Percentiles rank a stretch among this genome's conserved stretches.
These are phyloP conservation scores for Magnaporthiopsis poae DNA, from an alignment of 2,329 filamentous ascomycete species.

Conservation along the genomic window DNA sequence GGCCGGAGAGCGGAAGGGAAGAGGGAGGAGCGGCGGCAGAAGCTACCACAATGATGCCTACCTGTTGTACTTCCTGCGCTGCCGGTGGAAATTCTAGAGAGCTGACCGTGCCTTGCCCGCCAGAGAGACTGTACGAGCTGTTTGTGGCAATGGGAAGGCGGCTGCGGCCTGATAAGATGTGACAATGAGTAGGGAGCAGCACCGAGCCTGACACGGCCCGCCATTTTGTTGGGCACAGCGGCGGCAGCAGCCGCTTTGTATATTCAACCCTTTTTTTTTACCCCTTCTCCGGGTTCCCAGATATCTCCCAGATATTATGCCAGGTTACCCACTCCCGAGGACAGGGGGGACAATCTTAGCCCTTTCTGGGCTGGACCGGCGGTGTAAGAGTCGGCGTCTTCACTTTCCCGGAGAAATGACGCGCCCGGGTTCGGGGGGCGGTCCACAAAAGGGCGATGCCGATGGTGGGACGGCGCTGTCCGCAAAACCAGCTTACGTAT, in stretches of 20 bases:
- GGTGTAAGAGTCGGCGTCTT: not conserved
- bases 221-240: not conserved
- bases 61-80: not conserved
- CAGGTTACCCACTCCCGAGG: not conserved
- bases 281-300: too few relatives aligned
- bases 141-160: not conserved
- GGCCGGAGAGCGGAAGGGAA: not conserved
- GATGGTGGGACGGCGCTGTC: not conserved
- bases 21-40: not conserved
- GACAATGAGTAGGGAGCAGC: not conserved
- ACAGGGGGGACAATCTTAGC: not conserved
- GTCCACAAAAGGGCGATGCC: not conserved
- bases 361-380: not conserved
- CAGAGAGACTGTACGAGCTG: not conserved
- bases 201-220: not conserved
- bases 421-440: not conserved
- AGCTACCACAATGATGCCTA: not conserved
- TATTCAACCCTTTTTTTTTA: too few relatives aligned
- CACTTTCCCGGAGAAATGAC: not conserved
- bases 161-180: not conserved
- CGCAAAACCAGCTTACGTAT: not conserved
- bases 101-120: not conserved
- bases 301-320: not conserved
- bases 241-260: not conserved
- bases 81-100: not conserved